Conservation (phyloP, 441 rosid genomes). For the Populus tomentosa region DNA sequence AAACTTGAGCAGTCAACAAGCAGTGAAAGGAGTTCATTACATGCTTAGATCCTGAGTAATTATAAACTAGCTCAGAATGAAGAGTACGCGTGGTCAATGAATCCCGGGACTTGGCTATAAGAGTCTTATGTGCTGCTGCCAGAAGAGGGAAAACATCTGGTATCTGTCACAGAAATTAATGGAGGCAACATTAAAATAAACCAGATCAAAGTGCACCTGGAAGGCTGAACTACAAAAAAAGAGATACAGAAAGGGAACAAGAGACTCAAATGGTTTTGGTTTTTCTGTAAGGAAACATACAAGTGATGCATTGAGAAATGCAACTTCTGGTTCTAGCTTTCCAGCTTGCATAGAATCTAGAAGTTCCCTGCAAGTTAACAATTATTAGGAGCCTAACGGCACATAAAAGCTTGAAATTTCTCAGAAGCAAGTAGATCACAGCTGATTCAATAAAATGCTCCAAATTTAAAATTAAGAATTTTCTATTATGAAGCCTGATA, state of each 20-base stretch:
- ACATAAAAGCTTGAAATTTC: background rate
- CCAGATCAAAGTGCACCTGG: background rate
- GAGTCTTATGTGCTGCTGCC: slow-evolving; percentile 87
- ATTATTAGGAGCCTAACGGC: background rate
- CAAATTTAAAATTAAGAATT: background rate
- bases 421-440: slow-evolving; percentile 5
- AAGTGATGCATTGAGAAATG: slow-evolving; percentile 1
- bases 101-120: slow-evolving; percentile 64
- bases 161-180: slow-evolving; percentile 37
- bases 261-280: background rate
- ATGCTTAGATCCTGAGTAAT: slow-evolving; percentile 87
- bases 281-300: slow-evolving; percentile 28
- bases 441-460: background rate
- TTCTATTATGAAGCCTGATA: background rate
- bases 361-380: slow-evolving; percentile 55
- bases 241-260: background rate
- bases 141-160: slow-evolving; percentile 81
- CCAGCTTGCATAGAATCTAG: slow-evolving; percentile 26
- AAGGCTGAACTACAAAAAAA: too few species aligned
- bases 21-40: slow-evolving; percentile 35
- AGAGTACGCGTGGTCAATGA: slow-evolving; percentile 75
- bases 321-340: too few species aligned
- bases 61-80: slow-evolving; percentile 84
- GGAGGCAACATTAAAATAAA: slow-evolving; percentile 3
- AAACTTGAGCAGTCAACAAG: background rate